Base-by-base conservation (phyloP, 2,329 filamentous ascomycete species). In the Colletotrichum karsti region DNA sequence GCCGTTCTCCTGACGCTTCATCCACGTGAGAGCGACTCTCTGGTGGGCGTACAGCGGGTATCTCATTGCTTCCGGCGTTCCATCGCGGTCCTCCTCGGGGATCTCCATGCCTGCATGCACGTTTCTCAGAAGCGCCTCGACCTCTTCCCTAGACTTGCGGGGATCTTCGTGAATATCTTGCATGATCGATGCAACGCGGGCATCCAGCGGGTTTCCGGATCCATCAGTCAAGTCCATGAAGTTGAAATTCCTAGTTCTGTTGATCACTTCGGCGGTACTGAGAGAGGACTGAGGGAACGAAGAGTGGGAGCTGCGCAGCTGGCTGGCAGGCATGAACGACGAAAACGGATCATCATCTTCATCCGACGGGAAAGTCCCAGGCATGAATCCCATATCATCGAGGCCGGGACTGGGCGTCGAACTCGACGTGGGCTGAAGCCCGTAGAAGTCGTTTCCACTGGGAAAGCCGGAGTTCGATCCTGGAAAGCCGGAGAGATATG, bases 41-140 rank as follows among this genome's bases (percentile, higher is more conserved):
- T 98, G 95, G 74, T 97, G 94, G 50, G 91, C 89, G 81, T 96
- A 94, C 8, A 98, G 83, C 0, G 86, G 82, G 64, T 88, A 90
- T 66, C 84, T 88, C 74, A 97, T 87, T 1, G 86, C 90, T 44
- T 87, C 85, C 0, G 93, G 93, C 0, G 92, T 94, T 24, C 88
- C 87, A 65, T 92, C 89, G 15, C 91, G 87, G 57, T 90, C 84
- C 61, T 90, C 85, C 28, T 84, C 82, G 0, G 87, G 83, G 12
- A 91, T 84, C 7, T 92, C 89, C 73, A 89, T 85, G 73, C 95
- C 93, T 0, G 92, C 91, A 22, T 90, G 85, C 70, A 95, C 94
- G 69, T 93, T 93, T 48, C 90, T 84, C 10, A 95, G 80, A 5
- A 95, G 80, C 26, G 90, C 85, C 70, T 92, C 87, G 63, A 95